Percentiles rank a stretch among this genome's conserved stretches.
Evolutionary conservation across 495 filamentous ascomycete species (phyloP).

Genomic region (Lindgomyces ingoldianus): DNA sequence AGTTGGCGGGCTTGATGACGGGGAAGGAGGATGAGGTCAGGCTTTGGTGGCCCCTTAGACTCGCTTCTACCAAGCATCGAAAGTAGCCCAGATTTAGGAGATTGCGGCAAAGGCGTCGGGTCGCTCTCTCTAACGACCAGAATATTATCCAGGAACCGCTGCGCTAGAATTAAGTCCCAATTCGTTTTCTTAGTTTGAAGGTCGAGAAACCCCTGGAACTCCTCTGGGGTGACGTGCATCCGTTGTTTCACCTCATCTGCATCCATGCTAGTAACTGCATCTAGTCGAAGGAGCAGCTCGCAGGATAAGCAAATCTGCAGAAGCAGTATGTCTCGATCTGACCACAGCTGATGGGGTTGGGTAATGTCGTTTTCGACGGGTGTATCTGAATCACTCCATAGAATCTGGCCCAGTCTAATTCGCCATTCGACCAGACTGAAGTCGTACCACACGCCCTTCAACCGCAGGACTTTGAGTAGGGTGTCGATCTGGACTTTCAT

Average conservation of each 20-base stretch:
- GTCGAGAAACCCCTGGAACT: conserved; percentile 64
- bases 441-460: conserved; percentile 67
- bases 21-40: conserved; percentile 47
- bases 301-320: conserved; percentile 76
- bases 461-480: conserved; percentile 50
- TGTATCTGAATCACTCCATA: conserved; percentile 60
- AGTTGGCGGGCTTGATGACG: conserved; percentile 51
- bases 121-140: conserved; percentile 28
- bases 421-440: conserved; percentile 81
- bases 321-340: conserved; percentile 73
- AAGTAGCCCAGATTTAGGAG: conserved; percentile 52
- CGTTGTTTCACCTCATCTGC: conserved; percentile 53
- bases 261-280: conserved; percentile 54
- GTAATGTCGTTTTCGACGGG: conserved; percentile 51
- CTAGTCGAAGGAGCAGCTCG: conserved; percentile 74
- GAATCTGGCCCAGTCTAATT: conserved; percentile 73
- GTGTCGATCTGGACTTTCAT: conserved; percentile 57
- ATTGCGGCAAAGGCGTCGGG: conserved; percentile 33
- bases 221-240: conserved; percentile 57
- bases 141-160: conserved; percentile 76
- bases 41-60: conserved; percentile 32
- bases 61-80: conserved; percentile 37
- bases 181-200: conserved; percentile 67
- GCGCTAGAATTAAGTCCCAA: conserved; percentile 78
- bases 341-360: conserved; percentile 40